These are phyloP conservation scores for Leptographium wingfieldii DNA, from an alignment of 2,329 filamentous ascomycete species.

Conservation along the genomic window DNA sequence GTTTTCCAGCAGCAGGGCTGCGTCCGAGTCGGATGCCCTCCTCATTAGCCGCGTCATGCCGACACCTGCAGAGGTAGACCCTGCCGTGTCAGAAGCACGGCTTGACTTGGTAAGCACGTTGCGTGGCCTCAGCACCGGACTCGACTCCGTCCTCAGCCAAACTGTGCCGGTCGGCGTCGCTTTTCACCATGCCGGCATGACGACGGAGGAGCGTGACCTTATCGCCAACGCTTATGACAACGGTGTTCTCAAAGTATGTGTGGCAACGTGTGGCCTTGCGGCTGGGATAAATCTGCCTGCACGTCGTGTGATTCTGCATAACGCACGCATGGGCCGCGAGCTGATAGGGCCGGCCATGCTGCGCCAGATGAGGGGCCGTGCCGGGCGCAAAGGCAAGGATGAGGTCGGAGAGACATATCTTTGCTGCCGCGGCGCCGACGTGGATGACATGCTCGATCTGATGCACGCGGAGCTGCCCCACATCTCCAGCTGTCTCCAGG, in stretches of 20 bases:
- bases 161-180: slow-evolving; percentile 56
- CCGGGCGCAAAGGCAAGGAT: slow-evolving; percentile 67
- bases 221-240: slow-evolving; percentile 58
- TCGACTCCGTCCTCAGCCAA: slow-evolving; percentile 52
- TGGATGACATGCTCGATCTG: slow-evolving; percentile 57
- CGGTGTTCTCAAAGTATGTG: slow-evolving; percentile 55
- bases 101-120: slow-evolving; percentile 54
- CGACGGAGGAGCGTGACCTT: slow-evolving; percentile 61
- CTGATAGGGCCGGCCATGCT: slow-evolving; percentile 69
- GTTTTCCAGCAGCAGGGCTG: slow-evolving; percentile 57
- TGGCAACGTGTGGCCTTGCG: slow-evolving; percentile 69
- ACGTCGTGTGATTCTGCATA: slow-evolving; percentile 61
- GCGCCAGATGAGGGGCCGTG: slow-evolving; percentile 68
- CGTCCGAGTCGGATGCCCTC: slow-evolving; percentile 55
- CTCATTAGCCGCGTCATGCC: slow-evolving; percentile 57
- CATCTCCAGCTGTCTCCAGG: slow-evolving; percentile 50
- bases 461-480: slow-evolving; percentile 61
- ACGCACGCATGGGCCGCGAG: slow-evolving; percentile 62
- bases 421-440: slow-evolving; percentile 55
- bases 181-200: slow-evolving; percentile 61
- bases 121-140: slow-evolving; percentile 44
- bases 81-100: slow-evolving; percentile 41
- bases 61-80: slow-evolving; percentile 27
- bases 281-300: slow-evolving; percentile 70
- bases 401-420: slow-evolving; percentile 67